These are phyloP conservation scores for Penicillium digitatum DNA, from an alignment of 2,329 filamentous ascomycete genomes.

Conservation along the genomic window DNA sequence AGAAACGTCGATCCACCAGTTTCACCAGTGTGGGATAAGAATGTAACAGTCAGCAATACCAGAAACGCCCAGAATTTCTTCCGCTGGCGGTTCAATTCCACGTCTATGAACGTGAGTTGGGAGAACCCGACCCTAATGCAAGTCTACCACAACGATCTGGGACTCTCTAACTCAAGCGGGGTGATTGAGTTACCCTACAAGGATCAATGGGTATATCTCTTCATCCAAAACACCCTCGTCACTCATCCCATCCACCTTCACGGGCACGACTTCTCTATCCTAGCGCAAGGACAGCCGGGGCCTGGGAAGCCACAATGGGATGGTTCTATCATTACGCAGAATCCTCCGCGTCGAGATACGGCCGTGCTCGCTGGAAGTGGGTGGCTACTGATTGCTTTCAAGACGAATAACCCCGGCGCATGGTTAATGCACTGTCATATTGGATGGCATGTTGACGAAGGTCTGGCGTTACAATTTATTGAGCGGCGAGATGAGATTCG, in stretches of 20 bases:
- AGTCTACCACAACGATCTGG: constrained; percentile 13
- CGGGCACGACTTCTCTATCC: neutral
- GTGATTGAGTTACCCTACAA: neutral
- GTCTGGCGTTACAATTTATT: constrained; percentile 27
- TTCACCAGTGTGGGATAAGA: neutral
- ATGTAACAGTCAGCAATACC: neutral
- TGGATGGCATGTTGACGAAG: constrained; percentile 26
- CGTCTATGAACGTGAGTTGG: constrained; percentile 29
- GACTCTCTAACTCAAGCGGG: neutral
- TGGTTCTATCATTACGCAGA: constrained; percentile 28
- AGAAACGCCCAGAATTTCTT: constrained; percentile 4
- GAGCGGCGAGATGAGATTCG: constrained; percentile 14
- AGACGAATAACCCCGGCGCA: constrained; percentile 43
- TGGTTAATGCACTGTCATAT: constrained; percentile 46
- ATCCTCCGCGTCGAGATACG: constrained; percentile 41
- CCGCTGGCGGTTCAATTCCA: constrained; percentile 48
- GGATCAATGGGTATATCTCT: constrained; percentile 2
- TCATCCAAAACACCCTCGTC: neutral
- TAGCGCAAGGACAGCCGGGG: neutral
- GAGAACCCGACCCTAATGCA: constrained; percentile 6
- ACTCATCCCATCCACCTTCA: constrained; percentile 2
- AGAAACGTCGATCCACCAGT: neutral
- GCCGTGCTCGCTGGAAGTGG: constrained; percentile 38
- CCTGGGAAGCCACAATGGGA: constrained; percentile 26
- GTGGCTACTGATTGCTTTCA: constrained; percentile 41